phyloP scores from a whole-genome alignment of 345 rosid genomes.

The Citrus hindsii region DNA sequence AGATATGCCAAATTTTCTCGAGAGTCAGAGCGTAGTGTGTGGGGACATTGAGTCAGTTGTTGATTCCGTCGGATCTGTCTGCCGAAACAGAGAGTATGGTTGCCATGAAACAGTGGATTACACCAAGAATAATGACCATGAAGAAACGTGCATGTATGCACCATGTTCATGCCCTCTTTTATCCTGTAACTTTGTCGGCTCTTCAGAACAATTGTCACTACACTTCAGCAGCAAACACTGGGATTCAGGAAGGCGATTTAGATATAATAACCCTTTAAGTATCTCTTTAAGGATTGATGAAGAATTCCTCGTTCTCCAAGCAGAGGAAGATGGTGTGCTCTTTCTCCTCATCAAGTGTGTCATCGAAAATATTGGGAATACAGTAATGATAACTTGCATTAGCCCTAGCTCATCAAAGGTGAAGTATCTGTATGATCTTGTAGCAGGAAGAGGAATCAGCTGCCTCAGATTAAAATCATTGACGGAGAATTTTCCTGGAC shows the following conservation, averaged over 20 bases:
- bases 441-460: conserved; percentile 25
- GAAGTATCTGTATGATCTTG: conserved; percentile 24
- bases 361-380: conserved; percentile 23
- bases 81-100: conserved; percentile 37
- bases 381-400: conserved; percentile 27
- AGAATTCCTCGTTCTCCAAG: conserved; percentile 41
- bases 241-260: conserved; percentile 29
- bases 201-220: conserved; percentile 32
- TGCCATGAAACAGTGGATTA: conserved; percentile 33
- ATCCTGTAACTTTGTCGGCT: conserved; percentile 34
- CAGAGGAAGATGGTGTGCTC: conserved; percentile 43
- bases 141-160: conserved; percentile 29
- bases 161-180: conserved; percentile 47
- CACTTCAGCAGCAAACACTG: conserved; percentile 39
- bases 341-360: conserved; percentile 33
- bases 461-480: conserved; percentile 32
- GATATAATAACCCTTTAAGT: conserved; percentile 27
- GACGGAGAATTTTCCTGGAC: conserved; percentile 27
- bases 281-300: conserved; percentile 23
- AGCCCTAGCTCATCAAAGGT: conserved; percentile 29
- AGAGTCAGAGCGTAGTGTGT: conserved; percentile 13
- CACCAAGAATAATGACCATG: conserved; percentile 26
- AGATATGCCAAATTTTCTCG: conserved; percentile 6
- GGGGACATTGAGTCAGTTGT: conserved; percentile 37
- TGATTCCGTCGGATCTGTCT: conserved; percentile 30